phyloP scores from a whole-genome alignment of 148 eudicot genomes.

The Vaccinium corymbosum region DNA sequence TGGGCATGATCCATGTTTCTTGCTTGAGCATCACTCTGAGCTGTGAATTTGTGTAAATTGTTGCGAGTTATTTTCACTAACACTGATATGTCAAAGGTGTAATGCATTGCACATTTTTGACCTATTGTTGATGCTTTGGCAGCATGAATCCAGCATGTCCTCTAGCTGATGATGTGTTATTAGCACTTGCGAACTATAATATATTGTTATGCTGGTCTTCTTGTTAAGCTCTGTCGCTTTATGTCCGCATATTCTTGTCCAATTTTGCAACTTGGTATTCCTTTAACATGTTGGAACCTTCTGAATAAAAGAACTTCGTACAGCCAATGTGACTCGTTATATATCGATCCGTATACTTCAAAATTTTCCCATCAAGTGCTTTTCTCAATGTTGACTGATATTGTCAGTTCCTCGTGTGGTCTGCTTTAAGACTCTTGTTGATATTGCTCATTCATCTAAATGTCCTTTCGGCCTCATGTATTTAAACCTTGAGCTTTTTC shows the following conservation, averaged over 20 bases:
- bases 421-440: not conserved
- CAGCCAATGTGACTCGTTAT: not conserved
- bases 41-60: constrained; percentile 1
- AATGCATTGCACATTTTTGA: not conserved
- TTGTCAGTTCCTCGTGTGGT: not conserved
- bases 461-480: not conserved
- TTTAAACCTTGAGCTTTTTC: not conserved
- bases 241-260: not conserved
- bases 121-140: not conserved
- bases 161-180: not conserved
- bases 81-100: not conserved
- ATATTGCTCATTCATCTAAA: constrained; percentile 7
- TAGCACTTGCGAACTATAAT: not conserved
- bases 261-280: not conserved
- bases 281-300: constrained; percentile 7
- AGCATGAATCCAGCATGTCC: not conserved
- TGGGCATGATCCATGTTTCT: not conserved
- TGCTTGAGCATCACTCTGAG: not conserved
- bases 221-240: not conserved
- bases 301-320: not conserved
- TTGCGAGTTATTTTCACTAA: not conserved
- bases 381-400: constrained; percentile 12
- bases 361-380: not conserved
- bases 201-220: not conserved
- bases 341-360: not conserved